Base-by-base conservation (phyloP, 1,139 yeast genomes). In the Sugiyamaella castrensis region DNA sequence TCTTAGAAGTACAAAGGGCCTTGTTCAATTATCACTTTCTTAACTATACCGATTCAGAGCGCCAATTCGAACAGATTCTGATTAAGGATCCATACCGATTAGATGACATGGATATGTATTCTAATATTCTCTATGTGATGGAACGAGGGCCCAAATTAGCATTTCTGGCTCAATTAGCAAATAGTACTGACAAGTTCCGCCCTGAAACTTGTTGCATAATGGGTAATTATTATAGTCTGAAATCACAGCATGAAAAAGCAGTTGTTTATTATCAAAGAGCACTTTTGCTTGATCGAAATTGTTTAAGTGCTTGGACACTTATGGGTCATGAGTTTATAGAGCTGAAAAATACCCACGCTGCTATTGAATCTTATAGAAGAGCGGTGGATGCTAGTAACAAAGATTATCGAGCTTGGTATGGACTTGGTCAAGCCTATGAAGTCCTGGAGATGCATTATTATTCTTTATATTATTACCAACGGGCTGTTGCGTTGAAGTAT, bases 311-410 rank as follows among this genome's bases (percentile, higher is more conserved):
- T 0, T 94, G 98, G 98, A 92, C 98, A 0, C 73, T 94, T 52
- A 91, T 94, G 97, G 98, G 99, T 10, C 99, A 94, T 68, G 99
- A 94, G 68, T 94, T 88, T 71, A 95, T 94, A 10, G 98, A 94
- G 66, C 75, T 92, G 58, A 91, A 92, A 62, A 94, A 94, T 68
- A 85, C 96, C 0, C 96, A 94, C 66, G 98, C 98, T 1, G 98
- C 98, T 1, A 92, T 94, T 47, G 98, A 92, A 69, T 84, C 95
- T 49, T 94, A 94, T 64, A 73, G 98, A 57, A 74, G 96, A 45
- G 98, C 98, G 0, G 95, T 91, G 8, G 92, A 89, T 64, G 84
- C 91, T 7, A 88, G 88, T 61, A 80, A 83, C 40, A 84, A 86
- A 62, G 98, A 94, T 66, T 94, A 87, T 66, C 75, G 97, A 47